A percentile compares a stretch with the other conserved stretches of the same genome.
Evolutionary conservation across 139 green algal species (phyloP).

Genomic region (Monoraphidium neglectum): DNA sequence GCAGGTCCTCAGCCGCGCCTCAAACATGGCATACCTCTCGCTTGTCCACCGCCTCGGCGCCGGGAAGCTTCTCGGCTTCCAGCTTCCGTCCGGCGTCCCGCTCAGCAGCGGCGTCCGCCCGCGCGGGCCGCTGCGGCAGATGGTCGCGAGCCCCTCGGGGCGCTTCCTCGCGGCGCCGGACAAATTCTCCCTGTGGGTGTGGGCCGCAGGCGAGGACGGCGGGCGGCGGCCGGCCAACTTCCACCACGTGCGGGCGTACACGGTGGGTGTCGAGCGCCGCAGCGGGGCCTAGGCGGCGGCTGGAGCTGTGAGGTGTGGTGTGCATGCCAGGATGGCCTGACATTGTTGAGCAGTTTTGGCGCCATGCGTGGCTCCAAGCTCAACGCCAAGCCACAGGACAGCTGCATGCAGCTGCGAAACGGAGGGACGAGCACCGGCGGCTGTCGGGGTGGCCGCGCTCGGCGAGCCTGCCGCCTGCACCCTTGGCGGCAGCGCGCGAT

Average conservation of each 20-base stretch:
- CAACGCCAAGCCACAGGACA: neutral
- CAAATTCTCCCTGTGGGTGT: constrained; percentile 50
- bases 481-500: neutral
- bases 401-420: neutral
- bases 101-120: constrained; percentile 39
- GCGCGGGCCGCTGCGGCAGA: constrained; percentile 24
- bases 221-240: constrained; percentile 55
- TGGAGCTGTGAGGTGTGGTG: neutral
- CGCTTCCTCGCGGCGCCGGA: constrained; percentile 58
- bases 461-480: neutral
- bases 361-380: neutral
- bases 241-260: constrained; percentile 72
- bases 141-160: constrained; percentile 37
- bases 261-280: constrained; percentile 36
- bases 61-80: constrained; percentile 30
- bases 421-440: neutral
- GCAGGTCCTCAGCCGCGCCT: constrained; percentile 19
- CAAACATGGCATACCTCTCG: too few relatives aligned
- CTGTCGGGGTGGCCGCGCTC: neutral
- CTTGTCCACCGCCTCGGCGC: too few relatives aligned
- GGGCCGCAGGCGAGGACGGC: constrained; percentile 5
- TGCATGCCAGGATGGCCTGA: neutral
- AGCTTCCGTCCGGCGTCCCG: constrained; percentile 27
- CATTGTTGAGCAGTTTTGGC: neutral
- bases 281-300: neutral